Evolutionary conservation across 1,139 yeast species (phyloP).

Genomic region (Kodamaea plutei): DNA sequence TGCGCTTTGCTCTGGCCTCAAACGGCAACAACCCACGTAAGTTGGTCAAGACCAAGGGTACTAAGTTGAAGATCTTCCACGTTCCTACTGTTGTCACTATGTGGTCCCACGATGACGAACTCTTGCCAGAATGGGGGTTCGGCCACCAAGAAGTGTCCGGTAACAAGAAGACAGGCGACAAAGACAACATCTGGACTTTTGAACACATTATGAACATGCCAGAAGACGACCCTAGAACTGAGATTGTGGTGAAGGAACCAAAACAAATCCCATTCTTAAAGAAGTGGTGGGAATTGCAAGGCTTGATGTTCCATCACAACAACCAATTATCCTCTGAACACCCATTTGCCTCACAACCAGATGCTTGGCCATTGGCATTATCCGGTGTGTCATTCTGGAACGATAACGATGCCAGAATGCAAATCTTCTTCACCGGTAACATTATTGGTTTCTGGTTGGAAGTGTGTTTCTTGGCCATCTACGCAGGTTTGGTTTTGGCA

Average conservation of each 20-base stretch:
- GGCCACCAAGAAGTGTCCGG: slow-evolving; percentile 93
- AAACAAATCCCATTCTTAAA: slow-evolving; percentile 65
- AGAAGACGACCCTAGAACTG: slow-evolving; percentile 54
- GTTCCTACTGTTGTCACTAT: slow-evolving; percentile 85
- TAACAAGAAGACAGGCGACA: slow-evolving; percentile 70
- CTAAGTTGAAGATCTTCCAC: slow-evolving; percentile 68
- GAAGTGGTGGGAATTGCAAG: slow-evolving; percentile 89
- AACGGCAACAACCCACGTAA: slow-evolving; percentile 41
- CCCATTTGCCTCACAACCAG: slow-evolving; percentile 94
- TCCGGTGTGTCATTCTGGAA: slow-evolving; percentile 98
- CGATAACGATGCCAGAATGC: slow-evolving; percentile 55
- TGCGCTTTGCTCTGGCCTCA: slow-evolving; percentile 48
- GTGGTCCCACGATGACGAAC: slow-evolving; percentile 87
- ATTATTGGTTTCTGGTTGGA: slow-evolving; percentile 91
- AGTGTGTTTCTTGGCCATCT: slow-evolving; percentile 62
- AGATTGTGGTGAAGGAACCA: slow-evolving; percentile 54
- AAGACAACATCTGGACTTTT: slow-evolving; percentile 69
- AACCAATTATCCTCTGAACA: slow-evolving; percentile 83
- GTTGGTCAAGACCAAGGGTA: slow-evolving; percentile 63
- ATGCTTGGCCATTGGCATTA: slow-evolving; percentile 87
- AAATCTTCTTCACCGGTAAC: slow-evolving; percentile 88
- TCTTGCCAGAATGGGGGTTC: slow-evolving; percentile 93
- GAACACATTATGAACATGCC: slow-evolving; percentile 65
- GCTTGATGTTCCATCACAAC: slow-evolving; percentile 87
- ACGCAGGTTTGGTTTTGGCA: slow-evolving; percentile 57